phyloP scores from a whole-genome alignment of 2,329 filamentous ascomycete genomes.

The Anthostomella pinea region DNA sequence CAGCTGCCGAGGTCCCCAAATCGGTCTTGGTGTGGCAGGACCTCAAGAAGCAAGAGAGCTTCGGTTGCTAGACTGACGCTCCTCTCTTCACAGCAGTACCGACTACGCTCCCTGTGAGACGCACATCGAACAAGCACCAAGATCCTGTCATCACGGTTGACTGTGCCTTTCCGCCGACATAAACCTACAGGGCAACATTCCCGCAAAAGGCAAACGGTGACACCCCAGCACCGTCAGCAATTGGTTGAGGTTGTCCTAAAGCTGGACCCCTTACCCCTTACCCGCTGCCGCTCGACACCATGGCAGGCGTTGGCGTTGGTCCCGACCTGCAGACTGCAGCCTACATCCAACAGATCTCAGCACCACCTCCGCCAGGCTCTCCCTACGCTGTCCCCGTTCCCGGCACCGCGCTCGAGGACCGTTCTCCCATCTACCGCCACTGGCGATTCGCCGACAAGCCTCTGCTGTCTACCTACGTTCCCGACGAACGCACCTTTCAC shows the following conservation, averaged over 20 bases:
- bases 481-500: slow-evolving; percentile 68
- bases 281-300: slow-evolving; percentile 10
- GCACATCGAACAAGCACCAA: too few relatives aligned
- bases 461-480: slow-evolving; percentile 70
- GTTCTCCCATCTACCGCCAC: slow-evolving; percentile 77
- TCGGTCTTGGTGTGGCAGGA: too few relatives aligned
- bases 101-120: too few relatives aligned
- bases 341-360: slow-evolving; percentile 51
- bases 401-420: slow-evolving; percentile 68
- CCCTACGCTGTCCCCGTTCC: slow-evolving; percentile 78
- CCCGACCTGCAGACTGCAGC: slow-evolving; percentile 36
- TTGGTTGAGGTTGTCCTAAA: slow-evolving; percentile 1
- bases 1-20: too few relatives aligned
- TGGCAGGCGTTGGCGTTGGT: slow-evolving; percentile 37
- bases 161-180: too few relatives aligned
- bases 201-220: too few relatives aligned
- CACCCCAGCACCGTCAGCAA: not conserved
- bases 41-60: too few relatives aligned
- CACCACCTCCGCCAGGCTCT: slow-evolving; percentile 67
- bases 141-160: too few relatives aligned
- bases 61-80: too few relatives aligned
- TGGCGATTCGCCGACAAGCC: slow-evolving; percentile 71
- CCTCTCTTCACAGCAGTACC: too few relatives aligned
- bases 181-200: too few relatives aligned
- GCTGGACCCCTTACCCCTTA: slow-evolving; percentile 4